Evolutionary conservation across 768 basidiomycete genomes (phyloP).

Genomic region (Aureoboletus auriporus): DNA sequence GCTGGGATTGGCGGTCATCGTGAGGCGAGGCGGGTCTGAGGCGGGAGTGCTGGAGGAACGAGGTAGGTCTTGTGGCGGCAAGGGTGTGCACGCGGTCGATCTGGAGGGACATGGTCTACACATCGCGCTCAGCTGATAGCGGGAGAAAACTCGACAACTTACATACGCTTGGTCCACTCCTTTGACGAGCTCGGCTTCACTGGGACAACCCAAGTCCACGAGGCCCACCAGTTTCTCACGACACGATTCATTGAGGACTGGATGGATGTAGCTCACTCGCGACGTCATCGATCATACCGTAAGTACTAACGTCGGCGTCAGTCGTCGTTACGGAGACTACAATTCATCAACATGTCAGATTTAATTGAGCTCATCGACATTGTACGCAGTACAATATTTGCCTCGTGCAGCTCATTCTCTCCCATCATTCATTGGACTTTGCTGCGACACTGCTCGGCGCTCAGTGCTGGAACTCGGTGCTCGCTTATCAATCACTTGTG

Average conservation of each 20-base stretch:
- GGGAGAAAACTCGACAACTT: background rate
- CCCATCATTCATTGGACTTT: too few species aligned
- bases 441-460: too few species aligned
- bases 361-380: too few species aligned
- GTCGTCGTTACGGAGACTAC: too few species aligned
- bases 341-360: too few species aligned
- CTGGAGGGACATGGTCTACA: conserved; percentile 19
- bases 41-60: conserved; percentile 4
- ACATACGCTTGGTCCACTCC: conserved; percentile 12
- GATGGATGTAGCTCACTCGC: too few species aligned
- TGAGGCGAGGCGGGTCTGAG: conserved; percentile 1
- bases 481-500: too few species aligned
- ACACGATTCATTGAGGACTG: background rate
- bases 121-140: background rate
- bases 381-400: too few species aligned
- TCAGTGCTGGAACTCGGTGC: too few species aligned
- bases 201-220: conserved; percentile 18
- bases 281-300: too few species aligned
- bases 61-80: conserved; percentile 17
- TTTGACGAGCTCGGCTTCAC: conserved; percentile 9
- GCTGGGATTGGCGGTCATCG: conserved; percentile 28
- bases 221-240: conserved; percentile 15
- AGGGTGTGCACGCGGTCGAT: conserved; percentile 26
- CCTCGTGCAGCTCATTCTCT: too few species aligned
- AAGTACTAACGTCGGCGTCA: too few species aligned